Evolutionary conservation across 306 rosid species (phyloP).

Genomic region (Vicia sativa): DNA sequence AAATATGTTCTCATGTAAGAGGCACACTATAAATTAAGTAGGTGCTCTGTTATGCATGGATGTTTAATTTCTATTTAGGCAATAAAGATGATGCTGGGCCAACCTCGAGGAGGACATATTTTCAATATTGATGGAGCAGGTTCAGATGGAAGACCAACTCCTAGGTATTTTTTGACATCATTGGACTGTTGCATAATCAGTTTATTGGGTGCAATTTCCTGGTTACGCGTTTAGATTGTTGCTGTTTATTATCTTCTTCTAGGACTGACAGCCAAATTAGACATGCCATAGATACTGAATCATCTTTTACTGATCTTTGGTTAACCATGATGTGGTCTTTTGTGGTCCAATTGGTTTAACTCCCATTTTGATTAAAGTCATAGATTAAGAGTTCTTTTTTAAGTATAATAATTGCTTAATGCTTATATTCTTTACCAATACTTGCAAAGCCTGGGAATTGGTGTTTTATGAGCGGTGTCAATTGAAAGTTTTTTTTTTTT

Average conservation of each 20-base stretch:
- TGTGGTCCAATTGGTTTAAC: constrained; percentile 5
- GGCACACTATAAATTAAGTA: constrained; percentile 16
- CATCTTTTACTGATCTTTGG: constrained; percentile 26
- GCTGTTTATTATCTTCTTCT: constrained; percentile 17
- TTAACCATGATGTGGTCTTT: constrained; percentile 3
- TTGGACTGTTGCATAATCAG: constrained; percentile 2
- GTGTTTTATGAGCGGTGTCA: constrained; percentile 21
- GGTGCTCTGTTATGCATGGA: constrained; percentile 37
- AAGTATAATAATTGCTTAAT: constrained; percentile 1
- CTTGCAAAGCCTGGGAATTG: constrained; percentile 16
- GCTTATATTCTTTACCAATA: constrained; percentile 19
- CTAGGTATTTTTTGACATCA: constrained; percentile 61
- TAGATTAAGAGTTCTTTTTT: constrained; percentile 25
- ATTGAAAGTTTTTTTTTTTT: constrained; percentile 31
- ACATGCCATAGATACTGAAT: constrained; percentile 11
- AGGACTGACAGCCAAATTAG: constrained; percentile 6
- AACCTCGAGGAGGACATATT: constrained; percentile 90
- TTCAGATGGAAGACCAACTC: constrained; percentile 98
- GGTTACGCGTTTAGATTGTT: constrained; percentile 21
- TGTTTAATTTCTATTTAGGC: constrained; percentile 62
- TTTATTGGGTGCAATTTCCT: constrained; percentile 19
- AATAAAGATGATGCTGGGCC: constrained; percentile 85
- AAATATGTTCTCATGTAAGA: constrained; percentile 38
- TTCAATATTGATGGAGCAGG: constrained; percentile 99
- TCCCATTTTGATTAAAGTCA: constrained; percentile 21